Evolutionary conservation across 192 early-diverging fungal genomes (phyloP), one percentile per base, ranked within the genome.

Genomic region (Umbelopsis sp.): DNA sequence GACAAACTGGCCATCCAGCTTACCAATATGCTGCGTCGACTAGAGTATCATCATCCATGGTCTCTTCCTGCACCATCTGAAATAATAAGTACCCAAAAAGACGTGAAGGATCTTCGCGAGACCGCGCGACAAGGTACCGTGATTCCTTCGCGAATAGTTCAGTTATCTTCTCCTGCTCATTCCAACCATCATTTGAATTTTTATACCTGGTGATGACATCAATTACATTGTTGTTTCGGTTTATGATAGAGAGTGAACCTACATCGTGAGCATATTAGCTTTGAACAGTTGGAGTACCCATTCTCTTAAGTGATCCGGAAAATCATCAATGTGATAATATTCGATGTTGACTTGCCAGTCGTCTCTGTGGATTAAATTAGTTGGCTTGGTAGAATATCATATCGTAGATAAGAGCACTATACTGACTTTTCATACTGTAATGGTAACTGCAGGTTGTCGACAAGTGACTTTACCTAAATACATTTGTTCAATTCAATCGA

Each of bases 1-100:
- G 47, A 1, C 11, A 32, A 2, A 25, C 7, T 21, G 20, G 41
- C 7, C 32, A 38, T 22, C 16, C 24, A 49, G 49, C 24, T 76
- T 86, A 91, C 90, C 90, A 92, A 70, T 92, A 92, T 4, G 86
- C 83, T 20, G 84, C 84, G 32, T 86, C 81, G 6, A 74, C 83
- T 59, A 79, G 75, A n/a, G 65, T 45, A 69, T 81, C 69, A 38
- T 84, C 85, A 32, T 82, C 83, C 83, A 83, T 86, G 4, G 84
- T 88, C 50, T 90, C 89, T 71, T 92, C 89, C 69, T 84, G 77
- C 3, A 85, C 80, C 71, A 90, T 84, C 66, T 91, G 87, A 65
- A 90, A 90, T 65, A 88, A 82, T 2, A 87, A 38, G 52, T 84
- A 88, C 12, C 88, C 88, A 29, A 86, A 73, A 51, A 85, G 81